A percentile compares a stretch with the other conserved stretches of the same genome.
Evolutionary conservation across 805 yeast genomes (phyloP).

Genomic region (Schwanniomyces yamadae): DNA sequence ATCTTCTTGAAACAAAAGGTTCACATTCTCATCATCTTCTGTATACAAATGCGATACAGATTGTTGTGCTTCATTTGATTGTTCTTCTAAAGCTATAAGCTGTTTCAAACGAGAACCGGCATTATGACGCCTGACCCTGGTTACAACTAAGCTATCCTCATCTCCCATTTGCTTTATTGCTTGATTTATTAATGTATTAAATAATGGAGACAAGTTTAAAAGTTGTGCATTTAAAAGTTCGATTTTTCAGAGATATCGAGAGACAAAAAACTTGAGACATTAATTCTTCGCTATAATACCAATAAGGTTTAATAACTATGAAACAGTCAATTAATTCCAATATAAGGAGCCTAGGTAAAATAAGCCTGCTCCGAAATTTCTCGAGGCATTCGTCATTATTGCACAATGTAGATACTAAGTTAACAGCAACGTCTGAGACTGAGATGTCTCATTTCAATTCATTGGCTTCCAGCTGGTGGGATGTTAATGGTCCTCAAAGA

Average conservation of each 20-base stretch:
- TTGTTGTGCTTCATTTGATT: slow-evolving; percentile 27
- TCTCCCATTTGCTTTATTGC: slow-evolving; percentile 14
- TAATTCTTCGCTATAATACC: too few species aligned
- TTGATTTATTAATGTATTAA: too few species aligned
- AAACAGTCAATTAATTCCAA: too few species aligned
- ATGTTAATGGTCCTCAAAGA: slow-evolving; percentile 86
- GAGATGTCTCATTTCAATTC: slow-evolving; percentile 82
- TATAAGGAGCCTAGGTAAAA: too few species aligned
- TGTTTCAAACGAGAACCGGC: slow-evolving; percentile 85
- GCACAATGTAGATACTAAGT: slow-evolving; percentile 9
- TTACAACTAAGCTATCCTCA: slow-evolving; percentile 64
- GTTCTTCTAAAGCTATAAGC: slow-evolving; percentile 71
- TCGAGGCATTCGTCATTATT: too few species aligned
- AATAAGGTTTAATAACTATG: too few species aligned
- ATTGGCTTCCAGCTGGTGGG: slow-evolving; percentile 98
- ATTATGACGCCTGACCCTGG: slow-evolving; percentile 76
- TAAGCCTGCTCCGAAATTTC: too few species aligned
- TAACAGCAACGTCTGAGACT: slow-evolving; percentile 48
- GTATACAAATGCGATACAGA: slow-evolving; percentile 23
- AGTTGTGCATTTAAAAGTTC: neutral
- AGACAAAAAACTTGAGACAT: slow-evolving; percentile 1
- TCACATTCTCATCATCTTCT: slow-evolving; percentile 78
- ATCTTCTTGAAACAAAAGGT: slow-evolving; percentile 62
- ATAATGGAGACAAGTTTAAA: too few species aligned
- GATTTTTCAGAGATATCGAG: neutral